phyloP scores from a whole-genome alignment of 305 asterid genomes.

The Fraxinus velutina region DNA sequence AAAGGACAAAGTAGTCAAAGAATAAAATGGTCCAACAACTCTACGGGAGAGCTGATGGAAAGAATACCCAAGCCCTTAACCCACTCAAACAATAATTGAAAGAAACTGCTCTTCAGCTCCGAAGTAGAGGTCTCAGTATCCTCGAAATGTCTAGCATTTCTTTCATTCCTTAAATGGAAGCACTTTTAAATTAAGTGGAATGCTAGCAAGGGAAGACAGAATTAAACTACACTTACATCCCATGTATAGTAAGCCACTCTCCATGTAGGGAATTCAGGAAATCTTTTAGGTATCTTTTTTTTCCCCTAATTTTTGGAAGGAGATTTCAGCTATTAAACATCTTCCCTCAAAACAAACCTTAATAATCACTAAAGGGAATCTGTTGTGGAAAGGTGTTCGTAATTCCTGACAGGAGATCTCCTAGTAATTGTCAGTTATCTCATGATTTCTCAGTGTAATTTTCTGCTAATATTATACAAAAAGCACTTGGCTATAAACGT shows the following conservation, averaged over 20 bases:
- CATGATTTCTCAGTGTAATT: neutral
- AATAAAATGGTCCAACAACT: no score
- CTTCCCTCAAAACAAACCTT: neutral
- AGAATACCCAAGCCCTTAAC: no score
- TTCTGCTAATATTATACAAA: neutral
- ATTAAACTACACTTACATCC: neutral
- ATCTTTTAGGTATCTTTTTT: neutral
- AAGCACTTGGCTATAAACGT: neutral
- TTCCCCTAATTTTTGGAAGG: neutral
- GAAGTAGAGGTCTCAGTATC: no score
- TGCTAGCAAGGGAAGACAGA: neutral
- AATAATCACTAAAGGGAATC: neutral
- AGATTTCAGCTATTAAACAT: neutral
- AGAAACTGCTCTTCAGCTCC: no score
- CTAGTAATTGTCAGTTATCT: neutral
- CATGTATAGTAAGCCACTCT: neutral
- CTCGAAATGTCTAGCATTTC: no score
- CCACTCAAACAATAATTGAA: no score
- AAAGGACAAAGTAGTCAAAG: no score
- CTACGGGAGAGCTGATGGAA: no score
- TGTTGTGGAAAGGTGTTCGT: neutral
- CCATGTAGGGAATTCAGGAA: neutral
- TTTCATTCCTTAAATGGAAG: neutral
- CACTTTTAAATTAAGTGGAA: neutral
- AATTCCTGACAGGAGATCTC: neutral